Conservation (phyloP, 768 basidiomycete species). For the Boletus insuetus region DNA sequence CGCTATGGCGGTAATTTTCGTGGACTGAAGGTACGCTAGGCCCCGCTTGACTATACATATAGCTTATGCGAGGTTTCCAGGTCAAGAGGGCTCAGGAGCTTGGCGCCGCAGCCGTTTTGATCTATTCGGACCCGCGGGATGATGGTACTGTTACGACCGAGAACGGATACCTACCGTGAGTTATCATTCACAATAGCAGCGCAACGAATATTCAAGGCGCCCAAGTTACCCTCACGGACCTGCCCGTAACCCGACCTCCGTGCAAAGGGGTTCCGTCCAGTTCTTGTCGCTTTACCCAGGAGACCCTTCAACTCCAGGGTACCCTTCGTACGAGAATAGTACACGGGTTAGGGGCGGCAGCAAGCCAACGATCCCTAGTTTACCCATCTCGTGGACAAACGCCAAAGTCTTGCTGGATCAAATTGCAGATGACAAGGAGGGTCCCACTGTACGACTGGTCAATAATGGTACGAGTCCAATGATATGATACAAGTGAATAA, state of each 20-base stretch:
- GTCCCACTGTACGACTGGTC: slow-evolving; percentile 46
- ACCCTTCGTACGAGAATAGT: slow-evolving; percentile 81
- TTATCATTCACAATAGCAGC: neutral
- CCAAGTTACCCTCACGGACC: slow-evolving; percentile 66
- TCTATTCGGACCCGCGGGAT: slow-evolving; percentile 86
- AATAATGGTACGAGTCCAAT: slow-evolving; percentile 46
- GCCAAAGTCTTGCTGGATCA: slow-evolving; percentile 62
- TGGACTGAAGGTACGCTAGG: slow-evolving; percentile 74
- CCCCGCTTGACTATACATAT: slow-evolving; percentile 7
- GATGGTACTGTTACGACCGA: slow-evolving; percentile 77
- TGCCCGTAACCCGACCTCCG: slow-evolving; percentile 78
- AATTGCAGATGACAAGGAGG: slow-evolving; percentile 35
- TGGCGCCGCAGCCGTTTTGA: slow-evolving; percentile 78
- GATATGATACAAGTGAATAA: neutral
- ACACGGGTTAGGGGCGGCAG: slow-evolving; percentile 59
- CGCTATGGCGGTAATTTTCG: slow-evolving; percentile 80
- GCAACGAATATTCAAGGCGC: neutral
- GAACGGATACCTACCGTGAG: slow-evolving; percentile 71
- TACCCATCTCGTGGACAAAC: slow-evolving; percentile 91
- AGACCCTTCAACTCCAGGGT: slow-evolving; percentile 85
- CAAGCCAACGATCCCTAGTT: slow-evolving; percentile 74
- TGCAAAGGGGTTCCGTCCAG: slow-evolving; percentile 85
- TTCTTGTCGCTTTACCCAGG: slow-evolving; percentile 67
- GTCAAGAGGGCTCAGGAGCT: slow-evolving; percentile 84
- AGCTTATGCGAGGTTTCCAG: slow-evolving; percentile 39